Percentiles rank a stretch among this genome's conserved stretches.
These are phyloP conservation scores for Abrus pulchellus DNA, from an alignment of 306 rosid species.

Conservation along the genomic window DNA sequence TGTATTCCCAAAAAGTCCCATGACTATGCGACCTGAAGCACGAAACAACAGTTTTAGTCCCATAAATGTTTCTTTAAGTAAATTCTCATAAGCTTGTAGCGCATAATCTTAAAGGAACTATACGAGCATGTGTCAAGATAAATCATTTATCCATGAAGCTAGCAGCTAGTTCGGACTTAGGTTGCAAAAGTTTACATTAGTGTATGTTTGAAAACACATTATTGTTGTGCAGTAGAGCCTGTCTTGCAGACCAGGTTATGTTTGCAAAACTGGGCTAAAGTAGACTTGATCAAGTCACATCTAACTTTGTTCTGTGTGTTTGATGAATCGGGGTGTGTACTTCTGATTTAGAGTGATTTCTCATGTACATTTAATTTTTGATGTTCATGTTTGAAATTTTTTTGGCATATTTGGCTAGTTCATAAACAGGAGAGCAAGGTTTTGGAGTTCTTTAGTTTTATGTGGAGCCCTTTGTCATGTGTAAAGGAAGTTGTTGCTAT, in stretches of 20 bases:
- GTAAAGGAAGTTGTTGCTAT: slow-evolving; percentile 99
- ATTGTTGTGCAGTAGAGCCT: too few species aligned
- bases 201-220: too few species aligned
- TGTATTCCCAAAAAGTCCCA: slow-evolving; percentile 79
- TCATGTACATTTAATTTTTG: too few species aligned
- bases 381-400: too few species aligned
- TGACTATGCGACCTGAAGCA: slow-evolving; percentile 75
- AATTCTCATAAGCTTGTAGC: slow-evolving; percentile 9
- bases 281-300: too few species aligned
- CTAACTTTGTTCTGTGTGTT: too few species aligned
- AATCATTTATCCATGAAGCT: slow-evolving; percentile 13
- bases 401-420: not conserved
- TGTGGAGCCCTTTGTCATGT: slow-evolving; percentile 99
- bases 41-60: not conserved
- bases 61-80: not conserved
- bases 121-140: not conserved
- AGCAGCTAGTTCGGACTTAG: slow-evolving; percentile 19
- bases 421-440: slow-evolving; percentile 83
- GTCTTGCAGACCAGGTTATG: too few species aligned
- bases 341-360: too few species aligned
- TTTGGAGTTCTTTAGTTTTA: slow-evolving; percentile 92
- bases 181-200: not conserved
- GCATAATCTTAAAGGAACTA: not conserved
- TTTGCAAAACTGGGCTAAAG: too few species aligned
- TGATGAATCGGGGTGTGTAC: too few species aligned